Percentiles rank a stretch among this genome's conserved stretches.
Evolutionary conservation across 768 basidiomycete genomes (phyloP).

Genomic region (Sistotremastrum niveocremeum): DNA sequence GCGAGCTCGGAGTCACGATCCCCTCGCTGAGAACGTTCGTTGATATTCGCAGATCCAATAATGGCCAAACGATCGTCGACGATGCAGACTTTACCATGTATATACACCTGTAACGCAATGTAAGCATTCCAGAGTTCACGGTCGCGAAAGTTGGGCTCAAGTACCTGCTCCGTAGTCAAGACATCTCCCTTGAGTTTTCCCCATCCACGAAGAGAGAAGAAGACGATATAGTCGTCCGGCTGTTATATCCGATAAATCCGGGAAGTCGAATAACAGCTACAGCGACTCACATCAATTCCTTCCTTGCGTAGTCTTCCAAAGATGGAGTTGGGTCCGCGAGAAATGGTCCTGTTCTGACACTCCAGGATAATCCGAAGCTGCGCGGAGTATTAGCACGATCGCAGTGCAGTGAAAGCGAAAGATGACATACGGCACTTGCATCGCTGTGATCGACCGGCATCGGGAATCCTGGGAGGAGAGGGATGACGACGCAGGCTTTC

Average conservation of each 20-base stretch:
- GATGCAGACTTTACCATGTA: conserved; percentile 77
- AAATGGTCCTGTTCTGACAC: conserved; percentile 84
- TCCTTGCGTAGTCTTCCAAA: conserved; percentile 75
- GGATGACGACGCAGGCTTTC: conserved; percentile 89
- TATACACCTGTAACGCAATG: conserved; percentile 48
- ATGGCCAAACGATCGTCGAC: conserved; percentile 92
- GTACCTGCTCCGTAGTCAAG: conserved; percentile 78
- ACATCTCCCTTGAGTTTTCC: conserved; percentile 74
- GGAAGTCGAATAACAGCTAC: neutral
- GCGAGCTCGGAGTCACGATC: conserved; percentile 96
- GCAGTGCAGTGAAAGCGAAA: neutral
- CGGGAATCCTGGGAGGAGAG: conserved; percentile 84
- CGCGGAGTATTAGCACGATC: neutral
- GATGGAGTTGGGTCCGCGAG: conserved; percentile 83
- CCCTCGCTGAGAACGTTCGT: conserved; percentile 89
- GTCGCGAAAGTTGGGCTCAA: conserved; percentile 4
- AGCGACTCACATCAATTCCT: conserved; percentile 63
- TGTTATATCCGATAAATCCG: conserved; percentile 17
- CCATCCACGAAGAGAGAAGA: conserved; percentile 92
- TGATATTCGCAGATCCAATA: conserved; percentile 95
- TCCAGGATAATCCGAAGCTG: conserved; percentile 91
- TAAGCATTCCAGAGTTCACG: conserved; percentile 5
- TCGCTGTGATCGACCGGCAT: conserved; percentile 88
- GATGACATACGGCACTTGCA: conserved; percentile 65
- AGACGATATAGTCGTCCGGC: conserved; percentile 86